phyloP scores from a whole-genome alignment of 306 rosid species.

The Cicer cuneatum region DNA sequence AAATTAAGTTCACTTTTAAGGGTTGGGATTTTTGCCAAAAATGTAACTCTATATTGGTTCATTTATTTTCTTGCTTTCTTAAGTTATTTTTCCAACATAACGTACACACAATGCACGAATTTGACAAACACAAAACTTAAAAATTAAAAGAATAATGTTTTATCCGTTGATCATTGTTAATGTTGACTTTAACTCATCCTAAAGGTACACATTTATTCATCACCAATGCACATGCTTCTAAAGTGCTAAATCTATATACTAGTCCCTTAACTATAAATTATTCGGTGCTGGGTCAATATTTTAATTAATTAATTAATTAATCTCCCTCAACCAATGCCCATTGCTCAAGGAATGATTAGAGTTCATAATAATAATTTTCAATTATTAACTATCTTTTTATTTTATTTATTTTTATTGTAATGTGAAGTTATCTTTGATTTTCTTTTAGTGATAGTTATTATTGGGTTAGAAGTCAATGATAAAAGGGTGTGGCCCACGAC shows the following conservation, averaged over 20 bases:
- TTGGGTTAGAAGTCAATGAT: slow-evolving; percentile 23
- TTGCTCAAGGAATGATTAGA: slow-evolving; percentile 38
- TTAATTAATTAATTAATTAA: not conserved
- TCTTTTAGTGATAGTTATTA: slow-evolving; percentile 1
- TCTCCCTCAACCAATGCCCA: slow-evolving; percentile 11
- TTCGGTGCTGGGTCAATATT: slow-evolving; percentile 13
- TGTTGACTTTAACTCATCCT: slow-evolving; percentile 38
- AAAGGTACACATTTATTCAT: slow-evolving; percentile 21
- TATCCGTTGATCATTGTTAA: slow-evolving; percentile 14
- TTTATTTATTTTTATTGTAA: not conserved
- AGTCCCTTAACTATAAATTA: slow-evolving; percentile 8
- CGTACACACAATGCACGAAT: slow-evolving; percentile 40
- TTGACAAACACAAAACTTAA: slow-evolving; percentile 40
- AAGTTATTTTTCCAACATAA: slow-evolving; percentile 34
- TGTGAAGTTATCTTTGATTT: not conserved
- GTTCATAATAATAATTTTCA: not conserved
- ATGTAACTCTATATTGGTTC: slow-evolving; percentile 5
- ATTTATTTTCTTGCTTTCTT: not conserved
- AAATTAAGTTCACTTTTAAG: slow-evolving; percentile 23
- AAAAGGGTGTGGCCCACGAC: too few species aligned
- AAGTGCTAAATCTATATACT: slow-evolving; percentile 19
- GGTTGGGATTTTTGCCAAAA: slow-evolving; percentile 47
- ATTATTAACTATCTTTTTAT: not conserved
- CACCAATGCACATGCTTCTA: slow-evolving; percentile 38
- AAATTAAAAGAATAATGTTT: not conserved